phyloP scores from a whole-genome alignment of 169 alveolate genomes.

The Plasmodium cynomolgi region DNA sequence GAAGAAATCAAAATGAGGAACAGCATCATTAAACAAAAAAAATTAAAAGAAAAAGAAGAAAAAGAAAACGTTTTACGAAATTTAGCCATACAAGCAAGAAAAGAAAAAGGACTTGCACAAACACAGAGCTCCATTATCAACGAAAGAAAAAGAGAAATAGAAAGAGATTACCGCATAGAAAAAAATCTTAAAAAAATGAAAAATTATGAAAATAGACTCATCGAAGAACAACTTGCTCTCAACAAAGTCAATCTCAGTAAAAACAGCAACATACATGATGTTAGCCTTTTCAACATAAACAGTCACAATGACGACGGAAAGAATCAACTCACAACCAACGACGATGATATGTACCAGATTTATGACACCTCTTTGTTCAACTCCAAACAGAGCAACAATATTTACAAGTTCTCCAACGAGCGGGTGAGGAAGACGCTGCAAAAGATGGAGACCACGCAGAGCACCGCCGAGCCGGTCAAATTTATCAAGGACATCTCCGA shows the following conservation, averaged over 20 bases:
- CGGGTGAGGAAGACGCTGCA: conserved; percentile 74
- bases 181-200: conserved; percentile 79
- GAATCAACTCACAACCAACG: not conserved
- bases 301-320: not conserved
- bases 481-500: conserved; percentile 89
- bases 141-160: conserved; percentile 86
- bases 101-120: conserved; percentile 81
- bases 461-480: conserved; percentile 91
- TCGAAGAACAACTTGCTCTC: conserved; percentile 62
- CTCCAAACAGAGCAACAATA: conserved; percentile 22
- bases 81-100: conserved; percentile 93
- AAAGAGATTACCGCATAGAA: conserved; percentile 85
- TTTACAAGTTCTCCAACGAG: conserved; percentile 65
- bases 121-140: conserved; percentile 35
- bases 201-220: conserved; percentile 70
- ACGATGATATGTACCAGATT: conserved; percentile 61
- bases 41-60: conserved; percentile 91
- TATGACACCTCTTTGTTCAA: conserved; percentile 59
- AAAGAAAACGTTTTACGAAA: conserved; percentile 92
- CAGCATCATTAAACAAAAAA: conserved; percentile 90
- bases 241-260: conserved; percentile 50
- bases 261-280: conserved; percentile 61
- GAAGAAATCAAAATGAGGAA: conserved; percentile 96
- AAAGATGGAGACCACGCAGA: conserved; percentile 82
- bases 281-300: conserved; percentile 38